Base-by-base conservation (phyloP, 2,329 filamentous ascomycete genomes). In the Pseudogymnoascus sp. region DNA sequence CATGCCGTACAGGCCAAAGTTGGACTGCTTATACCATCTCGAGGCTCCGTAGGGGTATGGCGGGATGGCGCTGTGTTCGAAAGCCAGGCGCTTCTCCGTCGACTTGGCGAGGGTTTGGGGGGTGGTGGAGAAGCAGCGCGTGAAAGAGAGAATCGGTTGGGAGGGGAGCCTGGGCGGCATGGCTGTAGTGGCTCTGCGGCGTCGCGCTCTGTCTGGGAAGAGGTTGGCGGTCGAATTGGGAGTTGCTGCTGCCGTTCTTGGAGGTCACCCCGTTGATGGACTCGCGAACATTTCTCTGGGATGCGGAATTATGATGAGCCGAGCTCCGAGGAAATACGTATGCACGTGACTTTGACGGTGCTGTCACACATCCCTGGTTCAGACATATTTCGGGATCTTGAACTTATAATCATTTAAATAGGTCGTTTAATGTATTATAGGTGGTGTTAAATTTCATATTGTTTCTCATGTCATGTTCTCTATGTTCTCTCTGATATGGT, bases 1-100 rank as follows among this genome's bases (percentile, higher is more conserved):
- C 42, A 77, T 77, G 69, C 88, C 90, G 78, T 90, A 91, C 7
- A 92, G 85, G 53, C 89, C 89, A 64, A 78, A 81, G 79, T 92
- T 90, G 69, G 88, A 87, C 76, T 95, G 90, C 78, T 93, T 93
- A 82, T 90, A 95, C 68, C 87, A 78, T 66, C 74, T 79, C 63
- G 87, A 84, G 62, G 84, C 82, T 59, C 89, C 89, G 76, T 90
- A 88, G 0, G 90, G 90, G 75, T 95, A 95, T 2, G 80, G 78
- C 10, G 86, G 86, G 74, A 78, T 64, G 73, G 60, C 65, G 28
- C 63, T 69, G 60, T 74, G 72, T 62, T 73, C 71, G 42, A 64
- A 64, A 28, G 67, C 66, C 28, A 76, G 72, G n/a, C 74, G 70
- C 21, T 73, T 66, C 61, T 74, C 74, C 2, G 73, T 74, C 53